Evolutionary conservation across 2,329 filamentous ascomycete species (phyloP).

Genomic region (Calonectria honghensis): DNA sequence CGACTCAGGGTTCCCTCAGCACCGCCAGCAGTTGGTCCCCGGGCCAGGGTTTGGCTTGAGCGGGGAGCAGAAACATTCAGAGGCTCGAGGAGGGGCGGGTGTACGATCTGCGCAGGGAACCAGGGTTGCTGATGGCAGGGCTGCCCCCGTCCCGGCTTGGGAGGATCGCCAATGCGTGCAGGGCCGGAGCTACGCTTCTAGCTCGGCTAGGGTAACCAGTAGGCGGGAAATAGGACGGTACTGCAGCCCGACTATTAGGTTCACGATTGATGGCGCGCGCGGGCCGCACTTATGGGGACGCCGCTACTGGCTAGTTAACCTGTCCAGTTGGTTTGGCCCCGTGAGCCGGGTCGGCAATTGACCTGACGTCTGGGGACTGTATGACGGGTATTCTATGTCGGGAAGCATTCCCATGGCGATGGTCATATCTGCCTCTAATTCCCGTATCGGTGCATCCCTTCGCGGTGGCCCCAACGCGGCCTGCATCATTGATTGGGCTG

Average conservation of each 20-base stretch:
- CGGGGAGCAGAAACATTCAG: constrained; percentile 35
- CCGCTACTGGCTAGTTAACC: constrained; percentile 28
- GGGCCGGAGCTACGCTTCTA: constrained; percentile 39
- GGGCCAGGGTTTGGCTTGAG: constrained; percentile 31
- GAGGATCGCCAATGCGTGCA: constrained; percentile 53
- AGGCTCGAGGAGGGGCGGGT: constrained; percentile 44
- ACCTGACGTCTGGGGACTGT: constrained; percentile 13
- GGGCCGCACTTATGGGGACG: constrained; percentile 39
- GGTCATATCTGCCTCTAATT: constrained; percentile 3
- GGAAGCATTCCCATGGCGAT: constrained; percentile 18
- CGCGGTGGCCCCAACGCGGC: neutral
- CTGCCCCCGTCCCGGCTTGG: constrained; percentile 44
- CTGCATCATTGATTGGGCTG: constrained; percentile 21
- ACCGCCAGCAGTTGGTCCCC: constrained; percentile 21
- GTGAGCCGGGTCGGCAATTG: constrained; percentile 29
- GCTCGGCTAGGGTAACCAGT: constrained; percentile 37
- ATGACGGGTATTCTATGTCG: constrained; percentile 18
- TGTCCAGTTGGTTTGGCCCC: constrained; percentile 29
- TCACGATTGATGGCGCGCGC: constrained; percentile 32
- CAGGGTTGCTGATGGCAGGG: constrained; percentile 49
- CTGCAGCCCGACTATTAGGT: constrained; percentile 31
- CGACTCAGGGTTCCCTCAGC: constrained; percentile 13
- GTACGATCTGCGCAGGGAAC: constrained; percentile 55
- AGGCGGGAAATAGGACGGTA: constrained; percentile 29
- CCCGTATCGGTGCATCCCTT: constrained; percentile 4